Conservation (phyloP, 1,139 yeast genomes). For the Hansenula sp. region DNA sequence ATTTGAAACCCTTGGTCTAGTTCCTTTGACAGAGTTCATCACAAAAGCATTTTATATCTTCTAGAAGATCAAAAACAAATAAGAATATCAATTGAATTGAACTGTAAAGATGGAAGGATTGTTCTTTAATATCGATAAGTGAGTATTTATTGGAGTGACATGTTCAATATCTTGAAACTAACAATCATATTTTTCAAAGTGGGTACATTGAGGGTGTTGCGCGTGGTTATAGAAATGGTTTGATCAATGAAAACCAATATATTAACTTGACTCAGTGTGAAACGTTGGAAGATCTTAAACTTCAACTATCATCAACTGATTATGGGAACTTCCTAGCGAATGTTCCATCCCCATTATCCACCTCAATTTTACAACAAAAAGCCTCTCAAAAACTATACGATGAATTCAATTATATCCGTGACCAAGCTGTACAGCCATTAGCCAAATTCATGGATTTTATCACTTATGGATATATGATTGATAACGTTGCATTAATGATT, state of each 20-base stretch:
- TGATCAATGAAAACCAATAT: conserved; percentile 75
- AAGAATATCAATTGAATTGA: background rate
- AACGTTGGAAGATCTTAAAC: conserved; percentile 84
- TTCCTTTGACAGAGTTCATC: too few relatives aligned
- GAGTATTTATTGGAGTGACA: conserved; percentile 14
- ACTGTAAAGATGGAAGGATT: conserved; percentile 68
- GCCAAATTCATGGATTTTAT: conserved; percentile 85
- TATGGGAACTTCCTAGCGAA: conserved; percentile 88
- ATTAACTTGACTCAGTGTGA: conserved; percentile 95
- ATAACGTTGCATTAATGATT: conserved; percentile 91
- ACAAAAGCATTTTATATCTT: too few relatives aligned
- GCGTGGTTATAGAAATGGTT: conserved; percentile 88
- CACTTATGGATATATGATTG: conserved; percentile 97
- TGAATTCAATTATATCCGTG: conserved; percentile 81
- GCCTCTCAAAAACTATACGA: conserved; percentile 72
- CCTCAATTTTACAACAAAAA: conserved; percentile 77
- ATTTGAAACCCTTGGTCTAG: too few relatives aligned
- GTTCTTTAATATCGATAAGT: conserved; percentile 75
- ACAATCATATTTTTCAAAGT: conserved; percentile 24
- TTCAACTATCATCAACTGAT: conserved; percentile 93
- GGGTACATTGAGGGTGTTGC: conserved; percentile 95
- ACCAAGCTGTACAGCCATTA: conserved; percentile 80
- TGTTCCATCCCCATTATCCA: conserved; percentile 76
- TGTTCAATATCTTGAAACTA: conserved; percentile 1
- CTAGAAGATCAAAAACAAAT: background rate